Evolutionary conservation across 371 early-diverging fungal genomes (phyloP).

Genomic region (Mucor mucedo): DNA sequence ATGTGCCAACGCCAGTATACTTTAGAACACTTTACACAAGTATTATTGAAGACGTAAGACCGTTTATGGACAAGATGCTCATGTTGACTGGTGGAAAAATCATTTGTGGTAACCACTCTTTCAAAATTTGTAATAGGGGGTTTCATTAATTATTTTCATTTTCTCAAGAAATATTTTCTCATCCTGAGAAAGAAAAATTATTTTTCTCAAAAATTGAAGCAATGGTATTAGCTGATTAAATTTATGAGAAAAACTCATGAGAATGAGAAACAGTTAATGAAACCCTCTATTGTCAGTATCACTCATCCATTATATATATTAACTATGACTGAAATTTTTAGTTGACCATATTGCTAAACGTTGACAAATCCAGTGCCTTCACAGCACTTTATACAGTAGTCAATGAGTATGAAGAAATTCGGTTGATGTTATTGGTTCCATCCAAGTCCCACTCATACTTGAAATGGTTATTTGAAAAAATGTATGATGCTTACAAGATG

Average conservation of each 20-base stretch:
- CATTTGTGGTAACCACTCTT: conserved; percentile 9
- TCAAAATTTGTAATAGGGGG: too few relatives aligned
- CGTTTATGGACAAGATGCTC: conserved; percentile 8
- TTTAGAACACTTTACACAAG: conserved; percentile 7
- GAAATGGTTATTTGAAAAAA: conserved; percentile 10
- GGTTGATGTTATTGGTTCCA: background rate
- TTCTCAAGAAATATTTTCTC: too few relatives aligned
- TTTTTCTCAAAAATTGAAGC: too few relatives aligned
- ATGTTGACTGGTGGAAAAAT: conserved; percentile 8
- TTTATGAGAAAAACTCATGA: too few relatives aligned
- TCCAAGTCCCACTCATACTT: background rate
- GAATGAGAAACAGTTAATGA: too few relatives aligned
- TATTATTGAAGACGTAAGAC: conserved; percentile 1
- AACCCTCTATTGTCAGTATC: too few relatives aligned
- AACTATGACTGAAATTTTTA: background rate
- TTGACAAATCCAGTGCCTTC: background rate
- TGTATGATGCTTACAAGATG: background rate
- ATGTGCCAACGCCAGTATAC: background rate
- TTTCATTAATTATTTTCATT: too few relatives aligned
- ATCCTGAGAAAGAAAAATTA: too few relatives aligned
- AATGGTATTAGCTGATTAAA: too few relatives aligned
- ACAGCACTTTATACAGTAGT: background rate
- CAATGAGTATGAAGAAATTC: conserved; percentile 6
- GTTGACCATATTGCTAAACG: conserved; percentile 9
- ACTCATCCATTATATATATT: too few relatives aligned